Conservation (phyloP, 805 yeast genomes). For the Ogataea saltuana region DNA sequence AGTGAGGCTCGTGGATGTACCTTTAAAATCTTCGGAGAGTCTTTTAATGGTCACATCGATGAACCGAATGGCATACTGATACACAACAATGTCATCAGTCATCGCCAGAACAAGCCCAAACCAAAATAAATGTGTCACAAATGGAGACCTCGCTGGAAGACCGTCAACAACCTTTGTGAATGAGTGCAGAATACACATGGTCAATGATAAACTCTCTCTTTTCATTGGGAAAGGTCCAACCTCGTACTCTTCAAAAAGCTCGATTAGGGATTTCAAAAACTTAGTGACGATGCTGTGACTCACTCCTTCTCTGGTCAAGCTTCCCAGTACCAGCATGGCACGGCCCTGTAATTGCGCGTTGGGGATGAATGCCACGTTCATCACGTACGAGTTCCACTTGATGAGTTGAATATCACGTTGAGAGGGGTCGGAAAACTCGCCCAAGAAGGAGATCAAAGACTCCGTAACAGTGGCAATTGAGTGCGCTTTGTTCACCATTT, state of each 20-base stretch:
- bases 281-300: slow-evolving; percentile 48
- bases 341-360: slow-evolving; percentile 64
- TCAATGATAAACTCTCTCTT: slow-evolving; percentile 28
- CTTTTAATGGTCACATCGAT: slow-evolving; percentile 38
- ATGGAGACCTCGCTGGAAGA: slow-evolving; percentile 43
- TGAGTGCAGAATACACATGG: slow-evolving; percentile 45
- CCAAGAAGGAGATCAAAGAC: slow-evolving; percentile 52
- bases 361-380: slow-evolving; percentile 58
- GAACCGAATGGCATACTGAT: slow-evolving; percentile 37
- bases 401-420: slow-evolving; percentile 58
- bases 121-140: slow-evolving; percentile 55
- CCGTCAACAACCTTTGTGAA: slow-evolving; percentile 51
- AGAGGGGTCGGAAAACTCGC: slow-evolving; percentile 45
- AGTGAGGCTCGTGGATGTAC: slow-evolving; percentile 31
- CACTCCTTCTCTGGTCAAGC: slow-evolving; percentile 62
- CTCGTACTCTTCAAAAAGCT: slow-evolving; percentile 30
- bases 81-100: slow-evolving; percentile 30
- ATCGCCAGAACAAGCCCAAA: slow-evolving; percentile 30
- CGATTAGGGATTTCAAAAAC: slow-evolving; percentile 28
- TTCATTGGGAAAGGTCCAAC: slow-evolving; percentile 17
- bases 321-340: slow-evolving; percentile 69
- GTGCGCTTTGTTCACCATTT: slow-evolving; percentile 42
- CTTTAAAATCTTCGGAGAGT: slow-evolving; percentile 34
- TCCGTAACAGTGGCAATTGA: slow-evolving; percentile 63
- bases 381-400: slow-evolving; percentile 64